These are phyloP conservation scores for Alliaria petiolata DNA, from an alignment of 345 rosid species.

Conservation along the genomic window DNA sequence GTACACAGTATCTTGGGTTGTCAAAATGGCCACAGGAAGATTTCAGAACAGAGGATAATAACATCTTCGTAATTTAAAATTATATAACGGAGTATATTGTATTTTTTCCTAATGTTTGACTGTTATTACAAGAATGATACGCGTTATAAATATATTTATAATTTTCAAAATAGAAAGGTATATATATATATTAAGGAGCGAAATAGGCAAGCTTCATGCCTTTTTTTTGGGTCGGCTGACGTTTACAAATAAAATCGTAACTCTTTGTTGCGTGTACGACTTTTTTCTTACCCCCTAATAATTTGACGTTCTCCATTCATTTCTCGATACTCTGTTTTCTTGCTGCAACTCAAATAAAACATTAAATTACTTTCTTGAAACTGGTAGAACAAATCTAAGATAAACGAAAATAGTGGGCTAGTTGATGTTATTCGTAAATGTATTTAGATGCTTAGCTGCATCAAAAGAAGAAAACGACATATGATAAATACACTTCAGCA, in stretches of 20 bases:
- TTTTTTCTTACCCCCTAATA: conserved; percentile 2
- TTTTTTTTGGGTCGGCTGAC: conserved; percentile 25
- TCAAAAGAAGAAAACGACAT: not conserved
- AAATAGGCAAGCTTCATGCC: conserved; percentile 25
- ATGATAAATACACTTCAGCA: not conserved
- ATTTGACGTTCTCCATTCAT: conserved; percentile 9
- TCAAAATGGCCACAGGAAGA: not conserved
- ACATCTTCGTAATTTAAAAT: no score
- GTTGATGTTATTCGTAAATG: not conserved
- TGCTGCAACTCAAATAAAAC: not conserved
- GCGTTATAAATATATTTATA: not conserved
- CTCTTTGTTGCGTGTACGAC: conserved; percentile 22
- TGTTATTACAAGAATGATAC: no score
- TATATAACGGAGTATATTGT: no score
- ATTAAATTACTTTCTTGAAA: not conserved
- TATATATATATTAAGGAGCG: not conserved
- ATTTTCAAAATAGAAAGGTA: not conserved
- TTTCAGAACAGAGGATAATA: not conserved
- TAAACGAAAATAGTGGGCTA: not conserved
- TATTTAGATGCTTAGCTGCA: not conserved
- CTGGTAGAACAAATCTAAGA: not conserved
- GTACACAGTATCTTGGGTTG: not conserved
- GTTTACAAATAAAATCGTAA: conserved; percentile 11
- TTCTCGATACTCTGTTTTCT: not conserved
- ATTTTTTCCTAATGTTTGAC: no score